Conservation (phyloP, 139 green algal genomes). For the Tetraselmis striata region DNA sequence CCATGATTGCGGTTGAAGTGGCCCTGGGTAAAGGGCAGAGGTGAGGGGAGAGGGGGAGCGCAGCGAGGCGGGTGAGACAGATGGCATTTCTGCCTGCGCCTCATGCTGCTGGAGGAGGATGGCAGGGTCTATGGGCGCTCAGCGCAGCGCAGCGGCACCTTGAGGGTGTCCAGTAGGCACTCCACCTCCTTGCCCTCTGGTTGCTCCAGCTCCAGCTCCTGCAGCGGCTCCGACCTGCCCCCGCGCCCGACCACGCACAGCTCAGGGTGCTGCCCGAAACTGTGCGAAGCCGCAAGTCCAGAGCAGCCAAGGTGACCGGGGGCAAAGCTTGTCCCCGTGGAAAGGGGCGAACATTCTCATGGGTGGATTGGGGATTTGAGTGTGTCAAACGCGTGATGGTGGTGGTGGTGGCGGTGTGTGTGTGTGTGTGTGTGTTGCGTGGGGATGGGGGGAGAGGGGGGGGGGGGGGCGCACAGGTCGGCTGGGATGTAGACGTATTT, state of each 20-base stretch:
- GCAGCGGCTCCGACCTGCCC: constrained; percentile 43
- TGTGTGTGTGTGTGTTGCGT: constrained; percentile 4
- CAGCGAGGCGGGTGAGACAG: too few species aligned
- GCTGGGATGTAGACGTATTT: constrained; percentile 61
- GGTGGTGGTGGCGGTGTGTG: not conserved
- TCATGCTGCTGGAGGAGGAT: too few species aligned
- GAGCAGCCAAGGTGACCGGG: not conserved
- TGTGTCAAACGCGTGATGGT: not conserved
- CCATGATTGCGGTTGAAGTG: constrained; percentile 21
- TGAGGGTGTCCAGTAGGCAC: constrained; percentile 57
- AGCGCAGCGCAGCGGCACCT: too few species aligned
- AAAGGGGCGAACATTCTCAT: not conserved
- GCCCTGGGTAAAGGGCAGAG: too few species aligned
- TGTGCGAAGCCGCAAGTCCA: not conserved
- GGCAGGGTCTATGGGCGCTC: too few species aligned
- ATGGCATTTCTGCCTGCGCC: too few species aligned
- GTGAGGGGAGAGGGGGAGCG: too few species aligned
- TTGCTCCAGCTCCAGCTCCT: constrained; percentile 35
- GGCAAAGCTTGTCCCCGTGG: not conserved
- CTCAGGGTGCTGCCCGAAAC: too few species aligned
- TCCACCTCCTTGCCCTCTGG: constrained; percentile 51
- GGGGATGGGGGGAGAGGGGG: not conserved
- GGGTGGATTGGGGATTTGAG: not conserved
- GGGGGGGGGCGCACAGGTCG: constrained; percentile 36
- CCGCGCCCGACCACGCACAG: too few species aligned